Evolutionary conservation across 306 rosid species (phyloP).

Genomic region (Trichosanthes truncata): DNA sequence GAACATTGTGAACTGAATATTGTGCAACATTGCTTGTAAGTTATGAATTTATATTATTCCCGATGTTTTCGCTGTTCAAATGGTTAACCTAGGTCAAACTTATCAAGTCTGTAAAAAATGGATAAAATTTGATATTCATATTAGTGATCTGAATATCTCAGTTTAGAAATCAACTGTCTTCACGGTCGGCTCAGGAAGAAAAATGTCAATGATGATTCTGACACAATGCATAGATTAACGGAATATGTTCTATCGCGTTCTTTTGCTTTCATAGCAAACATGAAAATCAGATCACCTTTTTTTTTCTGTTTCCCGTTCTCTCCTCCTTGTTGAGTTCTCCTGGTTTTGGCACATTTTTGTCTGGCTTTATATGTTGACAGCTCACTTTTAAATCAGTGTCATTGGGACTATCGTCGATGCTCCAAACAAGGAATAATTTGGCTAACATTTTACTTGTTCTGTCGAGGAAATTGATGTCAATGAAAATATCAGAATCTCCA

Average conservation of each 20-base stretch:
- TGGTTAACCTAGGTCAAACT: neutral
- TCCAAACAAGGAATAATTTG: conserved; percentile 35
- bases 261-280: neutral
- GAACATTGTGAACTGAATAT: neutral
- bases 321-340: neutral
- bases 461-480: neutral
- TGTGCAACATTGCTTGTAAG: neutral
- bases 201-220: neutral
- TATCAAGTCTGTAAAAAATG: neutral
- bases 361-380: conserved; percentile 19
- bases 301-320: neutral
- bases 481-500: neutral
- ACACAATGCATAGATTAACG: neutral
- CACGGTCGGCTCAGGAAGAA: neutral
- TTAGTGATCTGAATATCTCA: no score
- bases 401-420: conserved; percentile 65
- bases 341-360: neutral
- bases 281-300: neutral
- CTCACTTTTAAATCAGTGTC: conserved; percentile 19
- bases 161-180: neutral
- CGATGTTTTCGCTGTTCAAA: neutral
- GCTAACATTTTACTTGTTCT: conserved; percentile 5
- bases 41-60: neutral
- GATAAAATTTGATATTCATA: no score
- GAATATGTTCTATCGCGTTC: neutral